Base-by-base conservation (phyloP, 2,329 filamentous ascomycete genomes). In the Talaromyces sp. region DNA sequence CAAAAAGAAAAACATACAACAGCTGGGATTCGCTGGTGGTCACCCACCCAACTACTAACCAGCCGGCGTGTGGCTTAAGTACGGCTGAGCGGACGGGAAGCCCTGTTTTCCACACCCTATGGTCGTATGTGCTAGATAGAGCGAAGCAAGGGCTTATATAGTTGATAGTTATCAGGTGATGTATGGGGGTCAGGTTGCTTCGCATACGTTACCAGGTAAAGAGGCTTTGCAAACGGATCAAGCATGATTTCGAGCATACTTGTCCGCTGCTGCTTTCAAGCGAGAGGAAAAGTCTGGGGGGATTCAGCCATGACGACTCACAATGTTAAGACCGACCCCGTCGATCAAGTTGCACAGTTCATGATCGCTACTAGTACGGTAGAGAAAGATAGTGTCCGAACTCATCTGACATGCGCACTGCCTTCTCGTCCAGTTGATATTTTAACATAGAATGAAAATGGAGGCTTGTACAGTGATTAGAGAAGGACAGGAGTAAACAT, bases 21-120 rank as follows among this genome's bases (percentile, higher is more conserved):
- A 54, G 51, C 27, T 54, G 51, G 51, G 51, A 54, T 54, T 54
- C 51, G 51, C 51, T 54, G 51, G 51, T 54, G 51, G 51, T 54
- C 49, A 54, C 47, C 47, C 47, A 51, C 47, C 47, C 47, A 51
- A 51, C 47, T 51, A 51, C 47, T 51, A 51, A 51, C 47, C 47
- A 51, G 25, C 47, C 47, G 47, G 47, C 47, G 47, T 51, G 47
- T 51, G 47, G 47, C 47, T 51, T 51, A 53, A 31, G 49, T 31
- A 53, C 49, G 49, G 27, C 49, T 53, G 49, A 53, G 49, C 49
- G 49, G 49, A 53, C 49, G 49, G 49, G 49, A 53, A 53, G 49
- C 49, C 49, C 49, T 53, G 49, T 53, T 31, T 31, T 53, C 49
- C 49, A 53, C 49, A 53, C 49, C 49, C 49, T 53, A 53, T 53